Evolutionary conservation across 2,329 filamentous ascomycete species (phyloP).

Genomic region (Cercospora citrullina): DNA sequence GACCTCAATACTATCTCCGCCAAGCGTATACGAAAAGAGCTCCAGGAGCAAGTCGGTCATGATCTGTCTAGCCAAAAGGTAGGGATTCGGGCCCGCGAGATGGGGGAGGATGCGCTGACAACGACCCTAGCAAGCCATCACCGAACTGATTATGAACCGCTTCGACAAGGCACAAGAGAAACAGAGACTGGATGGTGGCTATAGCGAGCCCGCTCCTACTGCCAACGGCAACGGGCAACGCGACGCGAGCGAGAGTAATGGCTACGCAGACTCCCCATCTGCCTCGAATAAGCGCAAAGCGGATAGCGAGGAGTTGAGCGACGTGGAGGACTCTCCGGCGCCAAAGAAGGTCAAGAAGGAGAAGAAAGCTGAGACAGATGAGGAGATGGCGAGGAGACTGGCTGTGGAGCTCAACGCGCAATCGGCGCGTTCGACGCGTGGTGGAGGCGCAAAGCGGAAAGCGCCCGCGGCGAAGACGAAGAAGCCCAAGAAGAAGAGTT

Average conservation of each 20-base stretch:
- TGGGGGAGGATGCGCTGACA: constrained; percentile 20
- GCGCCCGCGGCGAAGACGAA: constrained; percentile 63
- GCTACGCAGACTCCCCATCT: constrained; percentile 19
- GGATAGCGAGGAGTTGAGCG: constrained; percentile 44
- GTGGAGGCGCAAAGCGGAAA: constrained; percentile 59
- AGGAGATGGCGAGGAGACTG: constrained; percentile 78
- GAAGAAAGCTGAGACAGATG: constrained; percentile 74
- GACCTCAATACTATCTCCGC: constrained; percentile 65
- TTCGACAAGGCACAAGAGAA: constrained; percentile 50
- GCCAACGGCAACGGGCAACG: constrained; percentile 36
- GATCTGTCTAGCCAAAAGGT: constrained; percentile 65
- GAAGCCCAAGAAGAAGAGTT: constrained; percentile 62
- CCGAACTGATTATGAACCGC: constrained; percentile 50
- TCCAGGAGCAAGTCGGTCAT: constrained; percentile 61
- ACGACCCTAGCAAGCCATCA: constrained; percentile 45
- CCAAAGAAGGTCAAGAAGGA: constrained; percentile 51
- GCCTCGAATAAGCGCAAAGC: constrained; percentile 46
- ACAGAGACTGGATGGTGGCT: constrained; percentile 23
- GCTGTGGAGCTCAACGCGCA: constrained; percentile 86
- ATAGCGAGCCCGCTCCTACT: constrained; percentile 43
- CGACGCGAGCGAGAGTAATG: constrained; percentile 19
- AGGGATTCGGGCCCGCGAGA: constrained; percentile 2
- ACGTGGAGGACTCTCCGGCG: constrained; percentile 44
- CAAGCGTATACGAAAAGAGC: constrained; percentile 64
- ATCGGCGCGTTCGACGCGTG: constrained; percentile 70